Conservation (phyloP, 2,329 filamentous ascomycete species). For the Trichophyton schoenleinii region DNA sequence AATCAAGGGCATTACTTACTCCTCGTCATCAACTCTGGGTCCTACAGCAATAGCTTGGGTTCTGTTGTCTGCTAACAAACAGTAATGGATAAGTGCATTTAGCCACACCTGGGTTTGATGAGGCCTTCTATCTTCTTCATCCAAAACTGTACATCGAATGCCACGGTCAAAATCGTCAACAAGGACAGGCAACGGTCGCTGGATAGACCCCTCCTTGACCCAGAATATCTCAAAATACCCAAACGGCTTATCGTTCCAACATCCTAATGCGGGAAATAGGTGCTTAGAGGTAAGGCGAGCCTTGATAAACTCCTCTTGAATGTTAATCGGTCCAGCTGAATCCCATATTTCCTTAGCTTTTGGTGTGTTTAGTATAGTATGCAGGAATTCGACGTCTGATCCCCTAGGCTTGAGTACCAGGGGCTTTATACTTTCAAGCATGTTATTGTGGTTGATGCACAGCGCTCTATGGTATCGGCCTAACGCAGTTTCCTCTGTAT, state of each 20-base stretch:
- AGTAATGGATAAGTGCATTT: slow-evolving; percentile 75
- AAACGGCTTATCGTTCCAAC: slow-evolving; percentile 91
- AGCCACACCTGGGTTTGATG: slow-evolving; percentile 69
- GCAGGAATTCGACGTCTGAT: slow-evolving; percentile 56
- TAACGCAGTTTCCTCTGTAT: slow-evolving; percentile 19
- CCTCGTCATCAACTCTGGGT: slow-evolving; percentile 79
- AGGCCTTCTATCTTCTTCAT: slow-evolving; percentile 79
- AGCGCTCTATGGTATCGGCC: slow-evolving; percentile 15
- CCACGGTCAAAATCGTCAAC: slow-evolving; percentile 76
- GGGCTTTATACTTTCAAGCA: slow-evolving; percentile 19
- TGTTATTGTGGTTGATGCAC: slow-evolving; percentile 19
- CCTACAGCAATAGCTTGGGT: slow-evolving; percentile 78
- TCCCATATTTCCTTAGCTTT: slow-evolving; percentile 83
- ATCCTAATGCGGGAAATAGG: slow-evolving; percentile 80
- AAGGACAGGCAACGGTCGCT: slow-evolving; percentile 51
- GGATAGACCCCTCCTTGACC: slow-evolving; percentile 82
- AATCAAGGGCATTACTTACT: slow-evolving; percentile 43
- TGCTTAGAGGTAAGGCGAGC: slow-evolving; percentile 54
- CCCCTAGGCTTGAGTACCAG: background rate
- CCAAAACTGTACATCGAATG: slow-evolving; percentile 76
- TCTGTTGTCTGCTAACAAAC: slow-evolving; percentile 61
- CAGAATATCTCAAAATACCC: slow-evolving; percentile 98
- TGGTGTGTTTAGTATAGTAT: slow-evolving; percentile 79
- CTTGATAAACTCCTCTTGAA: slow-evolving; percentile 56
- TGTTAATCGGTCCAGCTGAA: slow-evolving; percentile 41